Evolutionary conservation across 1,284 basidiomycete species (phyloP).

Genomic region (Marasmius sp.): DNA sequence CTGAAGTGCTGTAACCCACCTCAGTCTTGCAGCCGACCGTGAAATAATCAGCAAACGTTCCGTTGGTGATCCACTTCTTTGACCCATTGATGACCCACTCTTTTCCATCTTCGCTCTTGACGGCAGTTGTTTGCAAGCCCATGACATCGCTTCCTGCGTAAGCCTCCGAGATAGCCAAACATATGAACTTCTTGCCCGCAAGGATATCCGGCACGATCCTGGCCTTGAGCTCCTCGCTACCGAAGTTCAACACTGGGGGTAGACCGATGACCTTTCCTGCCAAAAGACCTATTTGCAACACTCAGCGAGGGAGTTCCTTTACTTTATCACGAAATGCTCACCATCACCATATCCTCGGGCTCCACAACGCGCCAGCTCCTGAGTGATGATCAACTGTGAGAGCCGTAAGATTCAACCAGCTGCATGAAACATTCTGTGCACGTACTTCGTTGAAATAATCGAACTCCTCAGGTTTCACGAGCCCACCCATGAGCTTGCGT

Average conservation of each 20-base stretch:
- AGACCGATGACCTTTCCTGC: conserved; percentile 79
- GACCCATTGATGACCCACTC: conserved; percentile 82
- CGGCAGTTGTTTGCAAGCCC: conserved; percentile 80
- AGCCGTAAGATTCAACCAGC: neutral
- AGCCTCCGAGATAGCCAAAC: conserved; percentile 85
- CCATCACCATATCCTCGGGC: conserved; percentile 76
- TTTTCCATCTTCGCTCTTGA: conserved; percentile 81
- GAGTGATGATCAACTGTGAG: conserved; percentile 75
- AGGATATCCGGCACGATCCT: conserved; percentile 82
- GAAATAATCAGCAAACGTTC: conserved; percentile 70
- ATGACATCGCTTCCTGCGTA: conserved; percentile 92
- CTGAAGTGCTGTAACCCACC: conserved; percentile 26
- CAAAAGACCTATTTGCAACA: conserved; percentile 47
- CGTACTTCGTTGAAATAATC: conserved; percentile 82
- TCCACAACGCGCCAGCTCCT: conserved; percentile 78
- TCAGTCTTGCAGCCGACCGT: conserved; percentile 70
- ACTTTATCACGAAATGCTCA: conserved; percentile 2
- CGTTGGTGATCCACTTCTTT: conserved; percentile 87
- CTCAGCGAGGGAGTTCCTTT: neutral
- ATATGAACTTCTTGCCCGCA: conserved; percentile 76
- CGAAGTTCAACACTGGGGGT: conserved; percentile 85
- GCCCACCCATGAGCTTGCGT: conserved; percentile 75
- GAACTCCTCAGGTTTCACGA: conserved; percentile 86
- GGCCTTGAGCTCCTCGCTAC: conserved; percentile 73
- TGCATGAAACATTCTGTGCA: neutral